Base-by-base conservation (phyloP, 208 protist genomes). In the Wallacemonas rigidus region DNA sequence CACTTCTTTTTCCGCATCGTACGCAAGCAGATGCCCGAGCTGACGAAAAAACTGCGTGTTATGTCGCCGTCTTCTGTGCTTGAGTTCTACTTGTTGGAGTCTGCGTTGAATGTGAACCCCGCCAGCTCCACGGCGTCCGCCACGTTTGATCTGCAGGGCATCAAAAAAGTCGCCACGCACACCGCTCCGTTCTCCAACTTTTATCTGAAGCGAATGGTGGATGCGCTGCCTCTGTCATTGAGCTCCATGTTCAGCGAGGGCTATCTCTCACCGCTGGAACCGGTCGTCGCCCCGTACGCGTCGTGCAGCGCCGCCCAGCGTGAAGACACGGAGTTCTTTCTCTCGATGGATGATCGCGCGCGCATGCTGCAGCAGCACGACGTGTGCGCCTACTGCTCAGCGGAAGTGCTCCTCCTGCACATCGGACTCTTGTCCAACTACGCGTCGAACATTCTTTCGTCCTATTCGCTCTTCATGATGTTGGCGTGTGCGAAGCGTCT, bases 391-490 rank as follows among this genome's bases (percentile, higher is more conserved):
- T 88, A 82, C 50, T 12, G 6, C 50, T 77, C 62, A 41, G 65
- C 82, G 3, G 74, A 91, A 71, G 45, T 71, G 38, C 70, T 91
- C 11, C 67, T 91, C 55, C 57, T 87, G 6, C 72, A 69, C 40
- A 85, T 91, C 26, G 74, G 54, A n/a, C 73, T 76, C 55, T 71
- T 91, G 5, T 91, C 86, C 14, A 81, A 55, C 61, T 81, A 87
- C 51, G 79, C 74, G 17, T 86, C 79, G 40, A 77, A 83, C 71
- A 87, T 91, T 45, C 61, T 88, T 39, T 86, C 86, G 1, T 63
- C 71, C 58, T 91, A 88, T 58, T 70, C 76, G 17, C 50, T 91
- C 62, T 62, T 71, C 14, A 56, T 72, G 1, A 63, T 88, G 54
- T 54, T 88, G 7, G 64, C 69, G 50, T 69, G 55, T 67, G 69